Base-by-base conservation (phyloP, 805 yeast genomes). In the Teunomyces funiuensis region DNA sequence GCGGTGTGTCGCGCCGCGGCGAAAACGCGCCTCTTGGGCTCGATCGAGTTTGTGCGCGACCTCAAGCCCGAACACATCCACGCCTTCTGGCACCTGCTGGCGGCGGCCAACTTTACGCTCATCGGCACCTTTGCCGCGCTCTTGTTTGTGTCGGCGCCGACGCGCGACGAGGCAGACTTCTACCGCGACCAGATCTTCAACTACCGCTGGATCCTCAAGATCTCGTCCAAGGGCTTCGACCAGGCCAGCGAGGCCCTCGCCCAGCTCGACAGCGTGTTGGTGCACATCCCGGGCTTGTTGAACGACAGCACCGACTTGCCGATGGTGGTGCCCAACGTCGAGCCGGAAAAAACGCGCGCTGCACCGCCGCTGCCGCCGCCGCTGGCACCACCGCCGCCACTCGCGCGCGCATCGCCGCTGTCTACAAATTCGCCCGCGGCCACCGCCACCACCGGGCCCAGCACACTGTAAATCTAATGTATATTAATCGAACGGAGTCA, bases 51-150 rank as follows among this genome's bases (percentile, higher is more conserved):
- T 60, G 82, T 87, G 7, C 68, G 83, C 37, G 83, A 80, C 45
- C 71, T 90, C 58, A 83, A 82, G 51, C 83, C 85, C 7, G 96
- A 88, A 51, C 95, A 88, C 55, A 73, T 88, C 36, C 90, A 83
- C 57, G 80, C 95, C 8, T 89, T 88, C 60, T 90, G 97, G 97
- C 93, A 87, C 62, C 79, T 89, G 1, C 79, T 89, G 1, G 78
- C 96, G 0, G 74, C 93, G 0, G 74, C 85, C 10, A 88, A 87
- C 54, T 79, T 90, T 48, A 80, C 95, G 5, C 63, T 87, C 27
- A 87, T 89, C 28, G 97, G 96, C 2, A 79, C 91, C 0, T 90
- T 90, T 71, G 96, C 96, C 0, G 83, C 95, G 0, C 68, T 90
- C 9, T 64, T 90, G 41, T 86, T 76, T 52, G 82, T 83, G 11